These are phyloP conservation scores for Trametes sp. DNA, from an alignment of 1,284 basidiomycete species.

Conservation along the genomic window DNA sequence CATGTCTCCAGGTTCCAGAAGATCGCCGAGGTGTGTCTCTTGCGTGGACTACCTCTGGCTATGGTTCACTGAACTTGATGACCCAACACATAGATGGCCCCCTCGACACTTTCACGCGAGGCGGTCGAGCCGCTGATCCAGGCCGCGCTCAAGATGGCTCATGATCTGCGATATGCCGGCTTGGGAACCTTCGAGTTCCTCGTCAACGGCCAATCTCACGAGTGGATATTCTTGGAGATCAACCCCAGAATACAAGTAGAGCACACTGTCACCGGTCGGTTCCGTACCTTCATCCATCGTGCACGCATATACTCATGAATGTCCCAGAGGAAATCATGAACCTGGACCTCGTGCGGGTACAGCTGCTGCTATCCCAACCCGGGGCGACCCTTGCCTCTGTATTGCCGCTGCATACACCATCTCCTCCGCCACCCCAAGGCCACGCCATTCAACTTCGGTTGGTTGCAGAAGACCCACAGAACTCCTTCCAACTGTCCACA, in stretches of 20 bases:
- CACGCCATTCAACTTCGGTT: slow-evolving; percentile 49
- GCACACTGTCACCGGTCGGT: slow-evolving; percentile 49
- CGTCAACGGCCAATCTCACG: slow-evolving; percentile 14
- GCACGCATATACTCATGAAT: not conserved
- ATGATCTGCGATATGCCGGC: slow-evolving; percentile 20
- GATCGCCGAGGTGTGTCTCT: slow-evolving; percentile 23
- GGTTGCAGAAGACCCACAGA: slow-evolving; percentile 48
- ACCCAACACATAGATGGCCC: slow-evolving; percentile 14
- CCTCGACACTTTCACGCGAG: slow-evolving; percentile 16
- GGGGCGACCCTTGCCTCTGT: slow-evolving; percentile 14
- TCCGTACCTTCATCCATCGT: no score
- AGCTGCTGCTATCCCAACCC: slow-evolving; percentile 44
- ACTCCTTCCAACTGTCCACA: slow-evolving; percentile 45
- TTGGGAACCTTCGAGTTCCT: slow-evolving; percentile 32
- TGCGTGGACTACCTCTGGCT: not conserved
- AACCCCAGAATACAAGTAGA: slow-evolving; percentile 32
- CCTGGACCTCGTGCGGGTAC: slow-evolving; percentile 47
- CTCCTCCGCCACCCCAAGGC: slow-evolving; percentile 28
- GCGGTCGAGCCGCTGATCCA: slow-evolving; percentile 19
- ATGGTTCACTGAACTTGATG: not conserved
- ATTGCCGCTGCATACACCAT: slow-evolving; percentile 25
- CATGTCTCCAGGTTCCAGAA: slow-evolving; percentile 27
- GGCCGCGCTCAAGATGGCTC: slow-evolving; percentile 28
- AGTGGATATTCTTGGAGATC: slow-evolving; percentile 31
- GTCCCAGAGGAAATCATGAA: slow-evolving; percentile 47